Percentiles rank a stretch among this genome's conserved stretches.
phyloP scores from a whole-genome alignment of 2,329 filamentous ascomycete genomes.

The Didymella pomorum region DNA sequence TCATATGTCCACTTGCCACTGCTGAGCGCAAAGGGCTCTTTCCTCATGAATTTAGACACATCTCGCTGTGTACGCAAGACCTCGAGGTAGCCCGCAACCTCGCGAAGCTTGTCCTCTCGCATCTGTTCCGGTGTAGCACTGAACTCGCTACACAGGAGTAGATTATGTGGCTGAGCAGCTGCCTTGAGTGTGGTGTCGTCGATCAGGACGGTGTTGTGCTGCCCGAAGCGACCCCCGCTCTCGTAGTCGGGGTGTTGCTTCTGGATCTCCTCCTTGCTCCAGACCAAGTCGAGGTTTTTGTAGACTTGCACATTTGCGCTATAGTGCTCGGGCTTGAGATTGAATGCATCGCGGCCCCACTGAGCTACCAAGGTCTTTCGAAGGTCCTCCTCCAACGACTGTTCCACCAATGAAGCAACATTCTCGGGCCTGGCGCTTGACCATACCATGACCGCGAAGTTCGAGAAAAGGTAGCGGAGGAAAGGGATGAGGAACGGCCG shows the following conservation, averaged over 20 bases:
- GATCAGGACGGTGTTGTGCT: slow-evolving; percentile 86
- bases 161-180: slow-evolving; percentile 81
- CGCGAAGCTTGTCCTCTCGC: slow-evolving; percentile 56
- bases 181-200: slow-evolving; percentile 88
- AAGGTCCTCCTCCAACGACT: slow-evolving; percentile 67
- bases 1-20: slow-evolving; percentile 38
- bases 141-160: slow-evolving; percentile 84
- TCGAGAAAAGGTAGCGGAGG: slow-evolving; percentile 74
- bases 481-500: slow-evolving; percentile 76
- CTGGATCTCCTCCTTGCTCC: slow-evolving; percentile 62
- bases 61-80: slow-evolving; percentile 61
- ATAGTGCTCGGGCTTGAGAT: slow-evolving; percentile 71
- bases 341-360: slow-evolving; percentile 82
- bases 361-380: slow-evolving; percentile 67
- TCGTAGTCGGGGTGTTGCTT: slow-evolving; percentile 52
- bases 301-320: slow-evolving; percentile 80
- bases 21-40: slow-evolving; percentile 38
- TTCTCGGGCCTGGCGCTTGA: slow-evolving; percentile 82
- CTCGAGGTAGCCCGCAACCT: slow-evolving; percentile 63
- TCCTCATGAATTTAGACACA: slow-evolving; percentile 68
- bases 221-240: slow-evolving; percentile 67
- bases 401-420: slow-evolving; percentile 71
- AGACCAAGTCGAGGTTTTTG: slow-evolving; percentile 80
- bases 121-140: slow-evolving; percentile 55
- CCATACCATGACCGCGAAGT: slow-evolving; percentile 87